Percentiles rank a stretch among this genome's conserved stretches.
These are phyloP conservation scores for Myxozyma vanderwaltii DNA, from an alignment of 805 yeast genomes.

Conservation along the genomic window DNA sequence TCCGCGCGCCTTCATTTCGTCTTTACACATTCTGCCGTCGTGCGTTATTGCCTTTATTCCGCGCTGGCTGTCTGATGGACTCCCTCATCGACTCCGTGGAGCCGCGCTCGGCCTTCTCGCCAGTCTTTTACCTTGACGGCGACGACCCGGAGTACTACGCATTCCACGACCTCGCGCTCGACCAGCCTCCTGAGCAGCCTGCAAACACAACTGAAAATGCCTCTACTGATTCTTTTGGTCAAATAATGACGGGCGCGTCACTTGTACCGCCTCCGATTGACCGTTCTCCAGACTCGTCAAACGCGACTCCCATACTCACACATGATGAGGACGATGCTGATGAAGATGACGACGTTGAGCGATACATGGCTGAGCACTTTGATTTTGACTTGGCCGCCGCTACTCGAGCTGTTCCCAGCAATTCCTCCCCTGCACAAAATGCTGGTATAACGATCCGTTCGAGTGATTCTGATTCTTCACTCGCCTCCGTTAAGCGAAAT, in stretches of 20 bases:
- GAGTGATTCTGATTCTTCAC: constrained; percentile 25
- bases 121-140: constrained; percentile 18
- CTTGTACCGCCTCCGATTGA: not conserved
- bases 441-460: constrained; percentile 15
- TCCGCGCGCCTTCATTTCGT: not conserved
- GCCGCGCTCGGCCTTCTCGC: constrained; percentile 11
- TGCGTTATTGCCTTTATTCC: not conserved
- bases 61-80: constrained; percentile 9
- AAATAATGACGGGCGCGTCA: not conserved
- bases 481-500: constrained; percentile 13
- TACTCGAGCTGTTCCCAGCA: not conserved
- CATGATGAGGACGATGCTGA: constrained; percentile 27
- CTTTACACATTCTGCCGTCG: not conserved
- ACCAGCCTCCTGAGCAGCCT: constrained; percentile 2
- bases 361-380: constrained; percentile 28
- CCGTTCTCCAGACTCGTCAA: constrained; percentile 7
- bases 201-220: not conserved
- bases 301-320: constrained; percentile 22
- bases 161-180: constrained; percentile 26
- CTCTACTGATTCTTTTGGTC: not conserved
- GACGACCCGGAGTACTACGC: constrained; percentile 26
- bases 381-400: constrained; percentile 29
- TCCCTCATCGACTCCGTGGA: constrained; percentile 18
- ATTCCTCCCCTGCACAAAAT: not conserved
- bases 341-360: constrained; percentile 24